Conservation (phyloP, 148 eudicot species). For the Beta vulgaris region DNA sequence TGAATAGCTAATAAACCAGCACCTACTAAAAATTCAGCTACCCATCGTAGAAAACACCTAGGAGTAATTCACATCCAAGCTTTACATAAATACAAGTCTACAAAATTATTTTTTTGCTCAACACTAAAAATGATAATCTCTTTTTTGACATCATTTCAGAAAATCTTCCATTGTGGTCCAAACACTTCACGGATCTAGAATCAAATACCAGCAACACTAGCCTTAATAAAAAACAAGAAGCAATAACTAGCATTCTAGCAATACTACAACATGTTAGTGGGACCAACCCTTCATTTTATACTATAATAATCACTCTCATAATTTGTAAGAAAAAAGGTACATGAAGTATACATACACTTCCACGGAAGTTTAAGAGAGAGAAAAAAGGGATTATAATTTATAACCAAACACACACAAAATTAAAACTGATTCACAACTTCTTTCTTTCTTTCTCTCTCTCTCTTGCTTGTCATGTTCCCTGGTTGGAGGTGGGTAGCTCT, state of each 20-base stretch:
- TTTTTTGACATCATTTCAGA: too few relatives aligned
- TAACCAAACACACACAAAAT: conserved; percentile 1
- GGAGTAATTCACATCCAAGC: too few relatives aligned
- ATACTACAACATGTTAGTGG: not conserved
- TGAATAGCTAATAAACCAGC: too few relatives aligned
- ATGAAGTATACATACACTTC: not conserved
- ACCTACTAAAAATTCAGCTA: too few relatives aligned
- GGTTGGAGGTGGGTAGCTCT: conserved; percentile 30
- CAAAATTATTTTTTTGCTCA: too few relatives aligned
- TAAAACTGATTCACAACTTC: not conserved
- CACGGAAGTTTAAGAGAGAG: not conserved
- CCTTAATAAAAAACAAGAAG: not conserved
- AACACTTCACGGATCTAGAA: not conserved
- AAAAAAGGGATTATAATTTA: not conserved
- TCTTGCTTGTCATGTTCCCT: conserved; percentile 24
- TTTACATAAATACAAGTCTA: too few relatives aligned
- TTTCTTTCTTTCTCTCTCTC: conserved; percentile 3
- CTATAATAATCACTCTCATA: not conserved
- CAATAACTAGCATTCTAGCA: too few relatives aligned
- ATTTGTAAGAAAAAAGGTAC: not conserved
- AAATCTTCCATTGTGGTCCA: conserved; percentile 11
- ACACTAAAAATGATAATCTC: too few relatives aligned
- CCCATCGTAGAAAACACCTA: too few relatives aligned
- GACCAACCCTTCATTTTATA: not conserved
- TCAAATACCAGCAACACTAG: not conserved